Evolutionary conservation across 2,329 filamentous ascomycete species (phyloP), one percentile per base, ranked within the genome.

Genomic region (Dothistroma pini): DNA sequence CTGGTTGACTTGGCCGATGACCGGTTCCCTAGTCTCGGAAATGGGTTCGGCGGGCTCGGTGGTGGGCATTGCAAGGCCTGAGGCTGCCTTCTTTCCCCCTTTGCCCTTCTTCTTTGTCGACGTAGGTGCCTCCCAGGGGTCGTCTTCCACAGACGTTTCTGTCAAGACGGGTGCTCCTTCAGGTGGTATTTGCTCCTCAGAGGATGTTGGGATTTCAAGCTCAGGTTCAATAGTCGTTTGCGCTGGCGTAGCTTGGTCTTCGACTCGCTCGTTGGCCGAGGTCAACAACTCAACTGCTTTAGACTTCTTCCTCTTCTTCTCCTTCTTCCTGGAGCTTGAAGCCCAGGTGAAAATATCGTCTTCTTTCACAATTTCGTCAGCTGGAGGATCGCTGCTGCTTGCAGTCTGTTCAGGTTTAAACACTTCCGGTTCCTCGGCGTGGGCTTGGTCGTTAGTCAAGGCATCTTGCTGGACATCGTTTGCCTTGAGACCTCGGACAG

Each of bases 271-370:
- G 19, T 12, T 21, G 10, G n/a, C 19, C 65, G 65, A 56, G 55
- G 16, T 56, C 31, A 16, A 22, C 10, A 16, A 50, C 44, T 50
- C 38, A 8, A 56, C 48, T 10, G 48, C 31, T 21, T 52, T 22
- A 8, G 61, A 21, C 69, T 80, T 79, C 71, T 80, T 81, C 9
- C 72, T 69, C 62, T 80, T 80, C 72, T 79, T 81, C 35, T 69
- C 71, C 69, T 79, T 51, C 25, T 53, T 53, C 51, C 34, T 35
- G 9, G 51, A 53, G 25, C 25, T 35, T 32, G 29, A 35, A 5
- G 51, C 51, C 31, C n/a, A 29, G 9, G 10, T 14, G 12, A 21
- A 34, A 2, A 35, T 29, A 35, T 53, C 51, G 31, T 21, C 51
- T 4, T 32, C 25, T 12, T 21, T 16, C 31, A 35, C 31, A 11